These are phyloP conservation scores for Alectoria sarmentosa DNA, from an alignment of 495 filamentous ascomycete species.

Conservation along the genomic window DNA sequence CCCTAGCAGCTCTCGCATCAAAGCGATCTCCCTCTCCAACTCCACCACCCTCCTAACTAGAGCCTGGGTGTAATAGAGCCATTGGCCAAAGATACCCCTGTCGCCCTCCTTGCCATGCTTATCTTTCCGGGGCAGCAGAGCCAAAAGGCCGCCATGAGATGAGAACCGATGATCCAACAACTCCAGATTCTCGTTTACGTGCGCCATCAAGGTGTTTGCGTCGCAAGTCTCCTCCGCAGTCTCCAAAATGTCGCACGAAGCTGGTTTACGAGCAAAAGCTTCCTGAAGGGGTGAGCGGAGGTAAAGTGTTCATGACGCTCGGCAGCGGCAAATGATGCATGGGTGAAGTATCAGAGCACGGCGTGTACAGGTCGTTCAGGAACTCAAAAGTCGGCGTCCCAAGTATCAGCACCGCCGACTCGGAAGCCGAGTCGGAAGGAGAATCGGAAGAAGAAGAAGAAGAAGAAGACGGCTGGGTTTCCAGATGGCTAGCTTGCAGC, in stretches of 20 bases:
- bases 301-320: neutral
- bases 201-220: neutral
- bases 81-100: neutral
- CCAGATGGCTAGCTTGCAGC: neutral
- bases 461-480: too few species aligned
- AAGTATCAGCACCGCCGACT: neutral
- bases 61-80: neutral
- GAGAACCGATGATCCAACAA: neutral
- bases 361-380: neutral
- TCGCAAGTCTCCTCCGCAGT: neutral
- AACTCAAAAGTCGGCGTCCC: neutral
- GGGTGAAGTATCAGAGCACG: neutral
- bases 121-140: neutral
- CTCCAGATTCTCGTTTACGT: neutral
- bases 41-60: neutral
- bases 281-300: neutral
- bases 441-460: too few species aligned
- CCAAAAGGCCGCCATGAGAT: neutral
- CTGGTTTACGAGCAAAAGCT: neutral
- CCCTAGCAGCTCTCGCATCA: neutral
- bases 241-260: neutral
- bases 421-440: too few species aligned
- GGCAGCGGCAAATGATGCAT: neutral
- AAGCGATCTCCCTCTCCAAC: neutral
- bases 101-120: neutral